A percentile compares a stretch with the other conserved stretches of the same genome.
Conservation (phyloP, 257 asterid species). For the Ilex asprella region DNA sequence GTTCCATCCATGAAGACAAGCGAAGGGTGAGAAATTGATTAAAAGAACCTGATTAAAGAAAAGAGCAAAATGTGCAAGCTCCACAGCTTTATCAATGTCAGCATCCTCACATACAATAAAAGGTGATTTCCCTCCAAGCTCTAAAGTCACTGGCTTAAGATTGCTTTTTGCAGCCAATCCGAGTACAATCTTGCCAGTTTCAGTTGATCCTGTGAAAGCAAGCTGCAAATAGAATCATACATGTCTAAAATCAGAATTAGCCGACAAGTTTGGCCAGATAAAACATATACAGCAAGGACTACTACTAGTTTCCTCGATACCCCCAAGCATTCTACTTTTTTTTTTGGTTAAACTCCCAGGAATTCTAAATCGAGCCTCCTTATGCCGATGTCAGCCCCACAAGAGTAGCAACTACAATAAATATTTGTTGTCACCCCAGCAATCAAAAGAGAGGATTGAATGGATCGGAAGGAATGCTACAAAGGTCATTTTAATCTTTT, state of each 20-base stretch:
- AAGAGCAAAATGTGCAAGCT: constrained; percentile 65
- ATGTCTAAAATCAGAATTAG: background rate
- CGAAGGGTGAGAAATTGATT: background rate
- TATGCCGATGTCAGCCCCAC: no score
- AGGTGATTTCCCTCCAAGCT: constrained; percentile 88
- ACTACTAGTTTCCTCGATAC: no score
- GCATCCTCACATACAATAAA: constrained; percentile 70
- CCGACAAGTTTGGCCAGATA: background rate
- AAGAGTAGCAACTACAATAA: no score
- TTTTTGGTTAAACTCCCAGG: no score
- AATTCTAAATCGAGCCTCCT: no score
- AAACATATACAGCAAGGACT: no score
- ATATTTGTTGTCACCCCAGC: no score
- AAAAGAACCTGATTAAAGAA: constrained; percentile 69
- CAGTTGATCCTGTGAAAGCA: constrained; percentile 84
- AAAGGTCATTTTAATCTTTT: no score
- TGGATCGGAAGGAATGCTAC: no score
- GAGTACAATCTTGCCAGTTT: constrained; percentile 50
- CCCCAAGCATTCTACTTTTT: no score
- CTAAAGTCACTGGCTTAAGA: constrained; percentile 68
- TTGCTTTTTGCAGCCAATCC: constrained; percentile 71
- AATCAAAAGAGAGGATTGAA: no score
- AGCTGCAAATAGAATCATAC: constrained; percentile 31
- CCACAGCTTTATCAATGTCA: constrained; percentile 54
- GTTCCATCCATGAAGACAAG: background rate